A percentile compares a stretch with the other conserved stretches of the same genome.
Evolutionary conservation across 1,139 yeast genomes (phyloP).

Genomic region (Geotrichum citri-aurantii): DNA sequence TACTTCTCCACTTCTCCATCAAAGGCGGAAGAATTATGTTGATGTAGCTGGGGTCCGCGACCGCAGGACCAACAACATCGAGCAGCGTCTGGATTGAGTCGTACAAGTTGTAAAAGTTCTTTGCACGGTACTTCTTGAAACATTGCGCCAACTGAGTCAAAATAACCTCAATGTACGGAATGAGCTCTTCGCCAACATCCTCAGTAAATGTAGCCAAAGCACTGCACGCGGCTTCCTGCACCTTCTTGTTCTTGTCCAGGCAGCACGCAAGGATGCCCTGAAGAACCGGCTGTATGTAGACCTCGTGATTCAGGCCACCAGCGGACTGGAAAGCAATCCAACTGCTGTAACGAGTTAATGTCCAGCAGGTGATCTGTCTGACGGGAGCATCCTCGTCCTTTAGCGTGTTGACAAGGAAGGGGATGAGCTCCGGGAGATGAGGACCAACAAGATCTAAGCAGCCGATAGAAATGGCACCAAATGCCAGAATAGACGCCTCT

Average conservation of each 20-base stretch:
- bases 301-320: slow-evolving; percentile 52
- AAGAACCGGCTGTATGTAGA: slow-evolving; percentile 60
- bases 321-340: slow-evolving; percentile 54
- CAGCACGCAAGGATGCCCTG: slow-evolving; percentile 69
- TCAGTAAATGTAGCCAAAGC: slow-evolving; percentile 82
- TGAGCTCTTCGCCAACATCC: slow-evolving; percentile 56
- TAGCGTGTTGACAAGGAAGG: slow-evolving; percentile 76
- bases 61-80: slow-evolving; percentile 54
- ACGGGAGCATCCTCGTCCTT: slow-evolving; percentile 77
- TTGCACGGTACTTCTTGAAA: slow-evolving; percentile 71
- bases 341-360: slow-evolving; percentile 72
- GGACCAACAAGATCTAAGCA: slow-evolving; percentile 67
- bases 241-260: slow-evolving; percentile 79
- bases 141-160: slow-evolving; percentile 68
- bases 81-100: slow-evolving; percentile 93
- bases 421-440: slow-evolving; percentile 74
- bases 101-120: slow-evolving; percentile 72
- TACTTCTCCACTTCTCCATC: slow-evolving; percentile 67
- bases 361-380: slow-evolving; percentile 93
- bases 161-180: slow-evolving; percentile 59
- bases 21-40: slow-evolving; percentile 71
- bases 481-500: slow-evolving; percentile 89
- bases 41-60: slow-evolving; percentile 45
- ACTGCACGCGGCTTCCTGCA: slow-evolving; percentile 90
- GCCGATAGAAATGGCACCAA: slow-evolving; percentile 93